A percentile compares a stretch with the other conserved stretches of the same genome.
These are phyloP conservation scores for Phytophthora palmivora DNA, from an alignment of 352 stramenopile genomes.

Conservation along the genomic window DNA sequence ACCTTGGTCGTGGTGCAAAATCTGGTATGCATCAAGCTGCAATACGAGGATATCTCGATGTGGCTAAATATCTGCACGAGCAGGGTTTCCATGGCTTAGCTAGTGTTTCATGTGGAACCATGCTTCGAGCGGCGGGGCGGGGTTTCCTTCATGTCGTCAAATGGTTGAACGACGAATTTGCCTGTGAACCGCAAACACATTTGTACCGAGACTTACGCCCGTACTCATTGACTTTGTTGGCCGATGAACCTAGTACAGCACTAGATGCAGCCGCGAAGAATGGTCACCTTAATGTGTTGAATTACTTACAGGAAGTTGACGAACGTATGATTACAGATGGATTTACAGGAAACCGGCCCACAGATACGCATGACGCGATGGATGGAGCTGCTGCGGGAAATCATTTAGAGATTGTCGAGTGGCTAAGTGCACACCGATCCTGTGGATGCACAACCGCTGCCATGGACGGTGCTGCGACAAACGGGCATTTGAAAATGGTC, in stretches of 20 bases:
- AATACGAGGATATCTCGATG: slow-evolving; percentile 33
- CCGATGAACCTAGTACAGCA: slow-evolving; percentile 32
- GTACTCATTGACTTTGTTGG: slow-evolving; percentile 31
- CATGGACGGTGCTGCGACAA: slow-evolving; percentile 34
- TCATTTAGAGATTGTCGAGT: slow-evolving; percentile 36
- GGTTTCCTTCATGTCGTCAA: slow-evolving; percentile 38
- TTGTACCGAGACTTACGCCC: slow-evolving; percentile 34
- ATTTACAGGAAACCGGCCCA: slow-evolving; percentile 12
- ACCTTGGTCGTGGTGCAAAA: slow-evolving; percentile 33
- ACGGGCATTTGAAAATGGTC: slow-evolving; percentile 35
- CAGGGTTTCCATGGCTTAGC: slow-evolving; percentile 28
- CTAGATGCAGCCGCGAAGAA: slow-evolving; percentile 38
- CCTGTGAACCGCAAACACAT: slow-evolving; percentile 9
- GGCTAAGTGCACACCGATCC: slow-evolving; percentile 30
- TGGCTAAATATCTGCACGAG: slow-evolving; percentile 31
- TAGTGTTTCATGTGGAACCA: slow-evolving; percentile 35
- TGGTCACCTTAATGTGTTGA: slow-evolving; percentile 31
- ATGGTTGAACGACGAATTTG: slow-evolving; percentile 37
- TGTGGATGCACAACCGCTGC: slow-evolving; percentile 26
- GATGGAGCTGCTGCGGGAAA: slow-evolving; percentile 33
- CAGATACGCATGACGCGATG: slow-evolving; percentile 34
- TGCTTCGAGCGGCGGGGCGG: slow-evolving; percentile 35
- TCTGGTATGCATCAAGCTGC: slow-evolving; percentile 41
- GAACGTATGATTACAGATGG: slow-evolving; percentile 11
- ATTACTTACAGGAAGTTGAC: slow-evolving; percentile 31